Evolutionary conservation across 108 stramenopile species (phyloP), one percentile per base, ranked within the genome.

Genomic region (Bacterosira constricta): DNA sequence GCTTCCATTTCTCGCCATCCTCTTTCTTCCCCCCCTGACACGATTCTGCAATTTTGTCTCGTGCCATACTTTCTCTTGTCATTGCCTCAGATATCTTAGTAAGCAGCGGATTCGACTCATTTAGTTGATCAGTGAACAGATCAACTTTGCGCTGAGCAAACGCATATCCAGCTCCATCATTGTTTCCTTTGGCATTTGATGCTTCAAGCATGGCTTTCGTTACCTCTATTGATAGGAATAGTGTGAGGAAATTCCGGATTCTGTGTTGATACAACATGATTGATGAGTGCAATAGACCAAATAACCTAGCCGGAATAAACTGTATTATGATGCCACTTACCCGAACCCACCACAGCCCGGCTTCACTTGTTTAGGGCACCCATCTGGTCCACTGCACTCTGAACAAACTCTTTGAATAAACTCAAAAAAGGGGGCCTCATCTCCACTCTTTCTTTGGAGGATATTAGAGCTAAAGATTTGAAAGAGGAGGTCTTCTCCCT

Each of bases 281-380:
- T 58, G 36, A 20, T 60, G 18, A 59, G 29, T 9, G 4, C 6
- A 46, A 35, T 30, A 0, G 17, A 23, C 35, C 45, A 55, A 1
- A 18, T 36, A 38, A 6, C 36, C 8, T n/a, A 58, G n/a, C 44
- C 9, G 10, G 36, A 9, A 12, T 8, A 23, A 30, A 17, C 10
- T n/a, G n/a, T n/a, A n/a, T n/a, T n/a, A 42, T 9, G 17, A 35
- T 34, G 5, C 11, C n/a, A 52, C 71, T 79, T 47, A 73, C 80
- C 93, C 91, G 61, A 92, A 92, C 9, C 95, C 95, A 8, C 95
- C 95, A 69, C 95, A 96, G 6, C 92, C 92, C 6, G 95, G 87
- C 58, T 88, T 91, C 15, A 92, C 58, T 34, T 72, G 55, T 34
- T 65, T 64, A 1, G 86, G 83, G 61, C 86, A 88, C 0, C 93